A percentile compares a stretch with the other conserved stretches of the same genome.
Evolutionary conservation across 2,329 filamentous ascomycete species (phyloP).

Genomic region (Aspergillus spinulosporus): DNA sequence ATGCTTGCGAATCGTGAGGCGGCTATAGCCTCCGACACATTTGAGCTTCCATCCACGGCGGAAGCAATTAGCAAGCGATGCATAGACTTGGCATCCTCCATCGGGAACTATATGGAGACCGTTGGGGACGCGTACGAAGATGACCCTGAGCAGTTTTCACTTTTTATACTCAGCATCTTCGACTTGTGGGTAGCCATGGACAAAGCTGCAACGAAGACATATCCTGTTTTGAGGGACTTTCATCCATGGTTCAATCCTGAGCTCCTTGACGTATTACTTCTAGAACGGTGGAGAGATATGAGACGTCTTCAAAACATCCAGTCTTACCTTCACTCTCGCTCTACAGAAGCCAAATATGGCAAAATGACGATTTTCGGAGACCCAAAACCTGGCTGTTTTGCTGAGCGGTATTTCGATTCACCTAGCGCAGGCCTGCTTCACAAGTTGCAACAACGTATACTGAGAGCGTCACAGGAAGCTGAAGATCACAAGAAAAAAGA

Average conservation of each 20-base stretch:
- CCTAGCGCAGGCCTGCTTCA: constrained; percentile 25
- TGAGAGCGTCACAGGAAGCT: constrained; percentile 29
- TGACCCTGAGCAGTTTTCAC: constrained; percentile 54
- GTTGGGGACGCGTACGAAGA: constrained; percentile 42
- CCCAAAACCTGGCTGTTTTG: constrained; percentile 47
- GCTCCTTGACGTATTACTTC: constrained; percentile 57
- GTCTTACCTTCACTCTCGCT: constrained; percentile 48
- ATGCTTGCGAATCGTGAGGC: constrained; percentile 17
- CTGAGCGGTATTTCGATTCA: constrained; percentile 48
- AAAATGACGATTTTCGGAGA: constrained; percentile 52
- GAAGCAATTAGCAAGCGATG: constrained; percentile 26
- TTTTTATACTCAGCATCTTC: constrained; percentile 56
- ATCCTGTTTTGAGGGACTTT: constrained; percentile 53
- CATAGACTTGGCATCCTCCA: constrained; percentile 8
- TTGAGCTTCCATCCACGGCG: not conserved
- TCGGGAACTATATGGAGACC: constrained; percentile 33
- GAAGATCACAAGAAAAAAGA: constrained; percentile 43
- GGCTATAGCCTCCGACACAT: not conserved
- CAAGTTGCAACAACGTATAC: constrained; percentile 37
- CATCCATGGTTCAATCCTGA: constrained; percentile 53
- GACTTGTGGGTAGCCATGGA: constrained; percentile 63
- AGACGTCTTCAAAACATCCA: constrained; percentile 53
- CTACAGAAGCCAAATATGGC: constrained; percentile 18
- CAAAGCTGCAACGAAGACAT: constrained; percentile 41
- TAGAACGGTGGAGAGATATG: constrained; percentile 53